Percentiles rank a stretch among this genome's conserved stretches.
phyloP scores from a whole-genome alignment of 371 early-diverging fungal species.

The Mortierella sp. region DNA sequence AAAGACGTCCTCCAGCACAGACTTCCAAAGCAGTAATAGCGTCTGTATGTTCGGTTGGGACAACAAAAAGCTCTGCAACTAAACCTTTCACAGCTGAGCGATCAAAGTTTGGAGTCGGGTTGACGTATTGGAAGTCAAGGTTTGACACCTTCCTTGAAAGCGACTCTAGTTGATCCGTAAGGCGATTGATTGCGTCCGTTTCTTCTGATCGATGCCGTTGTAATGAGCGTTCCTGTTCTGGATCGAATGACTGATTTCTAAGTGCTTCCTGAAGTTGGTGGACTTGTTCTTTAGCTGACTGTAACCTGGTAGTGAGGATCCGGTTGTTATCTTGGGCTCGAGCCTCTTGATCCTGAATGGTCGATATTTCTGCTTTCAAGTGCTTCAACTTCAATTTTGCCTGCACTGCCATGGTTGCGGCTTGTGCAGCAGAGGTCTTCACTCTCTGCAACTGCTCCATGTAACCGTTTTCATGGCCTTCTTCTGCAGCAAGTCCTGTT shows the following conservation, averaged over 20 bases:
- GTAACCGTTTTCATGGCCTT: slow-evolving; percentile 94
- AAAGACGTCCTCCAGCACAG: slow-evolving; percentile 93
- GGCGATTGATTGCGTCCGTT: slow-evolving; percentile 17
- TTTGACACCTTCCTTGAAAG: slow-evolving; percentile 61
- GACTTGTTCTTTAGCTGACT: slow-evolving; percentile 26
- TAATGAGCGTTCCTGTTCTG: slow-evolving; percentile 27
- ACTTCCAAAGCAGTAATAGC: slow-evolving; percentile 89
- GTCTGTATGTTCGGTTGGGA: slow-evolving; percentile 70
- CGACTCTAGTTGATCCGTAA: slow-evolving; percentile 56
- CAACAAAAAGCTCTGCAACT: slow-evolving; percentile 86
- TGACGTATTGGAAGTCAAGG: slow-evolving; percentile 76
- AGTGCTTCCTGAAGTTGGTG: slow-evolving; percentile 35
- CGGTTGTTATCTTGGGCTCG: slow-evolving; percentile 37
- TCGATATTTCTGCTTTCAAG: slow-evolving; percentile 30
- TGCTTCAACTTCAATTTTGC: slow-evolving; percentile 49
- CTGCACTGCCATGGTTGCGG: slow-evolving; percentile 46
- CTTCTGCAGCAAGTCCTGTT: slow-evolving; percentile 90
- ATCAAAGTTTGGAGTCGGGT: slow-evolving; percentile 88
- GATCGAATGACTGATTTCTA: slow-evolving; percentile 30
- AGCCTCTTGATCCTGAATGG: slow-evolving; percentile 23
- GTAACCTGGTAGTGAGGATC: slow-evolving; percentile 22
- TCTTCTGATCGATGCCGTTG: slow-evolving; percentile 30
- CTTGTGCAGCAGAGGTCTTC: slow-evolving; percentile 39
- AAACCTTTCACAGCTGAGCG: slow-evolving; percentile 90
- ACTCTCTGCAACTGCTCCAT: slow-evolving; percentile 89